Evolutionary conservation across 441 rosid species (phyloP).

Genomic region (Populus hybrid): DNA sequence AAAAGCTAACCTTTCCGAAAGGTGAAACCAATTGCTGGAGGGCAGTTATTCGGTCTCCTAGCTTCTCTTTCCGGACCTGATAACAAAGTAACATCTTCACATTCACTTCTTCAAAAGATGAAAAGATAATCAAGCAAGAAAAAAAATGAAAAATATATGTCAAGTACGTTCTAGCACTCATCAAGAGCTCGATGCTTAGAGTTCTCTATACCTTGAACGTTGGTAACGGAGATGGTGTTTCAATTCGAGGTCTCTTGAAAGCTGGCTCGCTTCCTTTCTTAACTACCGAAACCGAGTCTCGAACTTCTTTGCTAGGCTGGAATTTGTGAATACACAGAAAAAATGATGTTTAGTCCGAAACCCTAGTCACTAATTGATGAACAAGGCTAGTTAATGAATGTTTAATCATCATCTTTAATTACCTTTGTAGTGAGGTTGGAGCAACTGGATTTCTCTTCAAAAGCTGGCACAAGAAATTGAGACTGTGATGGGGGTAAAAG

Average conservation of each 20-base stretch:
- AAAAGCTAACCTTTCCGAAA: constrained; percentile 85
- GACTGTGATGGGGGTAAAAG: constrained; percentile 36
- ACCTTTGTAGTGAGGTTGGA: constrained; percentile 9
- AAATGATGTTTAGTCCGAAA: not conserved
- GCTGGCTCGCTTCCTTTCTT: constrained; percentile 62
- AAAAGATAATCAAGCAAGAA: not conserved
- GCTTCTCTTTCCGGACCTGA: constrained; percentile 98
- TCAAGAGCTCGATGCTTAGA: not conserved
- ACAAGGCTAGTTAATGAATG: not conserved
- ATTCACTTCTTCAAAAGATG: constrained; percentile 8
- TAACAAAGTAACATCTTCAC: constrained; percentile 15
- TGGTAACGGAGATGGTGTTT: constrained; percentile 82
- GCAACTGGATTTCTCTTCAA: constrained; percentile 34
- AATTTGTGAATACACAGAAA: not conserved
- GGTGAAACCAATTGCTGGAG: constrained; percentile 99
- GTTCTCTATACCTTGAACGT: constrained; percentile 66
- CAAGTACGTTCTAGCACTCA: not conserved
- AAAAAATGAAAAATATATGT: not conserved
- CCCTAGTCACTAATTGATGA: not conserved
- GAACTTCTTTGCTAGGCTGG: constrained; percentile 36
- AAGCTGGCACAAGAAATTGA: constrained; percentile 23
- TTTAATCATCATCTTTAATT: constrained; percentile 31
- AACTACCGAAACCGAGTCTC: constrained; percentile 28
- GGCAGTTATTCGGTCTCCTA: constrained; percentile 99
- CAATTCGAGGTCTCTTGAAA: constrained; percentile 60